phyloP scores from a whole-genome alignment of 345 rosid genomes.

The Hypericum androsaemum region DNA sequence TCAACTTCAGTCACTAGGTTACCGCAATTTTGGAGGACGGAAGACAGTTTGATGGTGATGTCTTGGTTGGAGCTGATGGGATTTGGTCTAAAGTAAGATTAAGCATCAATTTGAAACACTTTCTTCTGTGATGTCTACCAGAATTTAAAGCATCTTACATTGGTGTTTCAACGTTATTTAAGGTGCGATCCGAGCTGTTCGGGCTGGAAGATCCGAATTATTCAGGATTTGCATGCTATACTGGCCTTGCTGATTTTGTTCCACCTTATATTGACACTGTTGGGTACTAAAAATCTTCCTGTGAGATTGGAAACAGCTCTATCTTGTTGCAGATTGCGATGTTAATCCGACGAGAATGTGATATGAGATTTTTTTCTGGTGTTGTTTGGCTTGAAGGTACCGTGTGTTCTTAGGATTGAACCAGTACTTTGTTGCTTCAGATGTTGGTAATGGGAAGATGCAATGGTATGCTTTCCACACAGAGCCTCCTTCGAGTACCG shows the following conservation, averaged over 20 bases:
- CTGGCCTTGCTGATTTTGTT: slow-evolving; percentile 15
- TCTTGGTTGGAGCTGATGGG: slow-evolving; percentile 17
- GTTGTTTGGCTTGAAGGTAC: slow-evolving; percentile 15
- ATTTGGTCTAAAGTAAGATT: slow-evolving; percentile 15
- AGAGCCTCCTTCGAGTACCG: slow-evolving; percentile 7
- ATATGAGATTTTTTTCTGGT: slow-evolving; percentile 3
- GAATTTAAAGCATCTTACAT: too few species aligned
- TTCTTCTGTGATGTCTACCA: background rate
- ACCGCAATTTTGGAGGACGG: slow-evolving; percentile 14
- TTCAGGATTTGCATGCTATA: slow-evolving; percentile 17
- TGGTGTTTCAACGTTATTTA: background rate
- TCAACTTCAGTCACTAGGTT: slow-evolving; percentile 1
- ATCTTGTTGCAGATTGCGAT: too few species aligned
- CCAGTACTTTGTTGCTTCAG: slow-evolving; percentile 24
- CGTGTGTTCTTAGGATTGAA: slow-evolving; percentile 23
- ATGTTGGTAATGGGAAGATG: slow-evolving; percentile 21
- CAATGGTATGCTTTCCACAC: slow-evolving; percentile 25
- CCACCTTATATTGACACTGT: slow-evolving; percentile 11
- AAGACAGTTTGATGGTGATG: slow-evolving; percentile 9
- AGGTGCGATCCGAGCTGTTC: slow-evolving; percentile 15
- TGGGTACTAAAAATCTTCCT: slow-evolving; percentile 4
- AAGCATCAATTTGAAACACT: background rate
- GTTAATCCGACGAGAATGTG: background rate
- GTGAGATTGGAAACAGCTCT: background rate
- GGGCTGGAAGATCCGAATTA: slow-evolving; percentile 18